phyloP scores from a whole-genome alignment of 768 basidiomycete genomes.

The Amanita exitialis region DNA sequence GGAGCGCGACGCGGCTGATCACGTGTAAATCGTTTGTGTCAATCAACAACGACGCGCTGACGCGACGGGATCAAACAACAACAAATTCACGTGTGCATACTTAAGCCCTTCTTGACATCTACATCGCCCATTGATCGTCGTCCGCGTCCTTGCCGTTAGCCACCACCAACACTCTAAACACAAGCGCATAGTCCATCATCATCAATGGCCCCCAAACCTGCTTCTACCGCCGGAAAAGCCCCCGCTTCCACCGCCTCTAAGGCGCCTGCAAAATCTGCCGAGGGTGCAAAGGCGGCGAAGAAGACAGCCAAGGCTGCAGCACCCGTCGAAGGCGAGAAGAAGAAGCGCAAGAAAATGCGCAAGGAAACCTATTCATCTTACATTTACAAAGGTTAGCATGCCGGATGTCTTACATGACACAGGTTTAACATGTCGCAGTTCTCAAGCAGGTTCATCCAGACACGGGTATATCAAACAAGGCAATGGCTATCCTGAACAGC shows the following conservation, averaged over 20 bases:
- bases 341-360: slow-evolving; percentile 79
- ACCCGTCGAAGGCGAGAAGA: slow-evolving; percentile 67
- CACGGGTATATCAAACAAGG: slow-evolving; percentile 99
- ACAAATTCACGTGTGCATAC: slow-evolving; percentile 36
- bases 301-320: slow-evolving; percentile 55
- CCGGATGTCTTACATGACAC: neutral
- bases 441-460: slow-evolving; percentile 98
- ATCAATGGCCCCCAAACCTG: slow-evolving; percentile 72
- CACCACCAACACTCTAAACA: slow-evolving; percentile 9
- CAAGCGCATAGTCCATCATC: slow-evolving; percentile 8
- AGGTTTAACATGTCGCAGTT: slow-evolving; percentile 31
- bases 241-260: slow-evolving; percentile 63
- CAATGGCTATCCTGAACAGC: slow-evolving; percentile 93
- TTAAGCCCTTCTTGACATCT: slow-evolving; percentile 21
- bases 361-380: slow-evolving; percentile 94
- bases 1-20: slow-evolving; percentile 11
- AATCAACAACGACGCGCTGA: slow-evolving; percentile 15
- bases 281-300: slow-evolving; percentile 66
- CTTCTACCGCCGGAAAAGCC: slow-evolving; percentile 75
- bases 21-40: slow-evolving; percentile 10
- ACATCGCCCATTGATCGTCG: slow-evolving; percentile 13
- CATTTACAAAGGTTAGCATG: slow-evolving; percentile 75
- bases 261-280: slow-evolving; percentile 59
- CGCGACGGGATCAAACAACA: slow-evolving; percentile 31
- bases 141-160: slow-evolving; percentile 16